A percentile compares a stretch with the other conserved stretches of the same genome.
Evolutionary conservation across 257 asterid genomes (phyloP).

Genomic region (Solanum arcanum): DNA sequence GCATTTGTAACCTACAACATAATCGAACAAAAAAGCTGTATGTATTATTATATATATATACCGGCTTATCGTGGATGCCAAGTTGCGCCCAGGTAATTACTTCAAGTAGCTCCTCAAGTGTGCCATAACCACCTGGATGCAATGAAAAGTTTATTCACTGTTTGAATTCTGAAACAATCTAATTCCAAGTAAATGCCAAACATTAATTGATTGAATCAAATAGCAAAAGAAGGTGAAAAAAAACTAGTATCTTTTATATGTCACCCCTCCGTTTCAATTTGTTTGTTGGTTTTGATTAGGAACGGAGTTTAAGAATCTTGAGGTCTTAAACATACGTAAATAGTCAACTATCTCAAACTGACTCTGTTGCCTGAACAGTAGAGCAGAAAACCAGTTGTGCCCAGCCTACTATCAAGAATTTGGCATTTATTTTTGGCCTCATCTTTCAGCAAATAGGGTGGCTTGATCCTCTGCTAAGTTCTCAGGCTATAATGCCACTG

Average conservation of each 20-base stretch:
- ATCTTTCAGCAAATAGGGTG: background rate
- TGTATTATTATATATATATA: constrained; percentile 3
- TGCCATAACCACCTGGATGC: constrained; percentile 89
- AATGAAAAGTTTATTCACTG: background rate
- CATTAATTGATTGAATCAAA: background rate
- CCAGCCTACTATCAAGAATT: background rate
- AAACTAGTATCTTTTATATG: background rate
- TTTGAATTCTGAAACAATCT: background rate
- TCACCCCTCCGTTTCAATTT: background rate
- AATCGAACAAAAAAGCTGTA: background rate
- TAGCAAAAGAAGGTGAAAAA: background rate
- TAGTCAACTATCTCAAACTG: background rate
- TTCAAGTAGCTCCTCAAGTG: constrained; percentile 91
- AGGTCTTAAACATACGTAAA: background rate
- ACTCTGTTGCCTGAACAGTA: background rate
- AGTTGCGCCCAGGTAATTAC: constrained; percentile 99
- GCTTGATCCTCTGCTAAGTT: constrained; percentile 8
- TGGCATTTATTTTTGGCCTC: constrained; percentile 2
- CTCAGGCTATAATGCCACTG: constrained; percentile 1
- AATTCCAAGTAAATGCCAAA: background rate
- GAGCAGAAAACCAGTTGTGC: background rate
- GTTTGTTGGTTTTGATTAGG: background rate
- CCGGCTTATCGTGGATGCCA: constrained; percentile 97
- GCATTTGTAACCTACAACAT: background rate
- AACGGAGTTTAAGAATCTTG: background rate